phyloP scores from a whole-genome alignment of 83 land plant species.

The Larix sibirica region DNA sequence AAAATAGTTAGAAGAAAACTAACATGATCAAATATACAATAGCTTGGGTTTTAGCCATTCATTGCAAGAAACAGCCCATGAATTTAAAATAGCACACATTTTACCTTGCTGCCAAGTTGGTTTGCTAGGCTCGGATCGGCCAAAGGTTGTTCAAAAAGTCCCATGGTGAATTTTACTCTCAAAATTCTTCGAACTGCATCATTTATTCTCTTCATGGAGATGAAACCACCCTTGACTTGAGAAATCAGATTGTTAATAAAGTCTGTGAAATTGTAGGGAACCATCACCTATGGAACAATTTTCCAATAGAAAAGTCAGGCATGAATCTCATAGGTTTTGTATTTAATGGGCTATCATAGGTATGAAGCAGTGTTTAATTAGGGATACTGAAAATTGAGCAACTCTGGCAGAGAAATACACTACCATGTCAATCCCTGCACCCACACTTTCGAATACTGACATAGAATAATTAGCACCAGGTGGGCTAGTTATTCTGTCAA shows the following conservation, averaged over 20 bases:
- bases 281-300: conserved; percentile 30
- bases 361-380: neutral
- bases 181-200: conserved; percentile 72
- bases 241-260: conserved; percentile 35
- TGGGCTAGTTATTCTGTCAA: conserved; percentile 67
- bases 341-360: conserved; percentile 32
- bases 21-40: neutral
- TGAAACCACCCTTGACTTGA: conserved; percentile 33
- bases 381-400: too few species aligned
- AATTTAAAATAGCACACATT: neutral
- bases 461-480: conserved; percentile 51
- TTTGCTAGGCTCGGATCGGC: conserved; percentile 27
- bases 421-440: conserved; percentile 82
- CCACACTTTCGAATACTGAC: conserved; percentile 47
- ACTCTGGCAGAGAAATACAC: neutral
- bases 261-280: conserved; percentile 42
- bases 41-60: neutral
- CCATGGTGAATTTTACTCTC: conserved; percentile 65
- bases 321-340: neutral
- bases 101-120: conserved; percentile 43
- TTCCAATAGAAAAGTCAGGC: neutral
- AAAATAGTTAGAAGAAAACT: neutral
- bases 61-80: neutral
- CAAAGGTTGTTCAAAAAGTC: conserved; percentile 57
- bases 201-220: conserved; percentile 57